A percentile compares a stretch with the other conserved stretches of the same genome.
Evolutionary conservation across 2,329 filamentous ascomycete species (phyloP).

Genomic region (Sclerotinia spermophila): DNA sequence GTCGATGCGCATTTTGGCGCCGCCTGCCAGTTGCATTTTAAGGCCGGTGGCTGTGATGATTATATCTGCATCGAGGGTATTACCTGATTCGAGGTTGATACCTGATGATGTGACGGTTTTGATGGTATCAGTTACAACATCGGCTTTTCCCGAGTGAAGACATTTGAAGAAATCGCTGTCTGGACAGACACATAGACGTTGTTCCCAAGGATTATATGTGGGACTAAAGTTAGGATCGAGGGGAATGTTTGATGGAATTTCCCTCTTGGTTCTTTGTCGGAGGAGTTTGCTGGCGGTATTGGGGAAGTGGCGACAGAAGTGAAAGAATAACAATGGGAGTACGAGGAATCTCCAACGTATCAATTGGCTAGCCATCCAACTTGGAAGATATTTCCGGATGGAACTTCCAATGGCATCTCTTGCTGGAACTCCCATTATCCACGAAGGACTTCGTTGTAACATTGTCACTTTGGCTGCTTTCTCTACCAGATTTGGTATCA

Average conservation of each 20-base stretch:
- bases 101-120: constrained; percentile 48
- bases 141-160: constrained; percentile 44
- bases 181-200: constrained; percentile 67
- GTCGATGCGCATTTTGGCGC: constrained; percentile 51
- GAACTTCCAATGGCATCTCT: background rate
- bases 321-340: constrained; percentile 45
- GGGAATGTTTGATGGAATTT: constrained; percentile 52
- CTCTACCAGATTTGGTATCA: constrained; percentile 65
- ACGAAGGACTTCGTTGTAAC: constrained; percentile 74
- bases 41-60: constrained; percentile 69
- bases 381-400: constrained; percentile 40
- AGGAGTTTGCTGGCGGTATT: constrained; percentile 47
- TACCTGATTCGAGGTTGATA: constrained; percentile 36
- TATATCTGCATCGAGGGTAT: constrained; percentile 55
- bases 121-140: constrained; percentile 52
- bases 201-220: constrained; percentile 64
- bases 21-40: constrained; percentile 55
- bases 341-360: constrained; percentile 49
- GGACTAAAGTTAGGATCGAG: constrained; percentile 63
- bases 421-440: constrained; percentile 50
- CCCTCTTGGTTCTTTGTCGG: constrained; percentile 42
- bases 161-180: constrained; percentile 55
- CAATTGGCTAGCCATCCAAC: constrained; percentile 41
- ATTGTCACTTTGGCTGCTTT: constrained; percentile 67
- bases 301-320: constrained; percentile 54